phyloP scores from a whole-genome alignment of 208 protist genomes.

The Lotmaria passim region DNA sequence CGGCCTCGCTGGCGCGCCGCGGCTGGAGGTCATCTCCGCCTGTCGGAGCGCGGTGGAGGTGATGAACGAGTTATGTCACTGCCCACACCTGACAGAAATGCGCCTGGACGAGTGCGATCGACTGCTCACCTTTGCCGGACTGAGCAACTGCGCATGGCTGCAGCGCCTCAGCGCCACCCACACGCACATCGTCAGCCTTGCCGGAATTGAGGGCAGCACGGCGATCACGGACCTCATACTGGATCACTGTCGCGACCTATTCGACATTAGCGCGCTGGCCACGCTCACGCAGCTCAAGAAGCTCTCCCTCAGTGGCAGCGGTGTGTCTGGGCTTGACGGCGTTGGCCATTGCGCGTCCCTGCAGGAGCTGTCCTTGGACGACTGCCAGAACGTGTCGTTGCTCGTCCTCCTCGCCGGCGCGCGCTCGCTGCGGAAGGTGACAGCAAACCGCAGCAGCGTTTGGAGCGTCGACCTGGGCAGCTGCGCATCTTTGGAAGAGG shows the following conservation, averaged over 20 bases:
- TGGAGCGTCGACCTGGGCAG: not conserved
- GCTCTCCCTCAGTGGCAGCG: slow-evolving; percentile 10
- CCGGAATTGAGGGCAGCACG: slow-evolving; percentile 6
- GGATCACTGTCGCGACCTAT: slow-evolving; percentile 4
- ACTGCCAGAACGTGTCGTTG: not conserved
- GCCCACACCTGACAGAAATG: not conserved
- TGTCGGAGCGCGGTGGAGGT: not conserved
- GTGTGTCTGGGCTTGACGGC: slow-evolving; percentile 10
- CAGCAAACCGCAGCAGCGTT: not conserved
- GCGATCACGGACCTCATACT: slow-evolving; percentile 4
- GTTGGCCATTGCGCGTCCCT: not conserved
- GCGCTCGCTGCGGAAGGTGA: slow-evolving; percentile 8
- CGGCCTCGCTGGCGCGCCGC: slow-evolving; percentile 7
- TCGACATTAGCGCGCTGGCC: slow-evolving; percentile 9
- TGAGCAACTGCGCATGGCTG: slow-evolving; percentile 12
- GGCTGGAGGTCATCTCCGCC: slow-evolving; percentile 9
- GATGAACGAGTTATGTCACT: slow-evolving; percentile 3
- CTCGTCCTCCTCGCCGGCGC: not conserved
- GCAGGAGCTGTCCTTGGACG: not conserved
- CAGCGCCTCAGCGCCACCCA: slow-evolving; percentile 10
- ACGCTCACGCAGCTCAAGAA: not conserved
- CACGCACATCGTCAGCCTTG: slow-evolving; percentile 8
- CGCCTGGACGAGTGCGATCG: not conserved
- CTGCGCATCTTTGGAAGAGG: not conserved
- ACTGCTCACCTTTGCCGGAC: not conserved